Conservation (phyloP, 2,329 filamentous ascomycete genomes). For the Lecanoromycetidae sp. region DNA sequence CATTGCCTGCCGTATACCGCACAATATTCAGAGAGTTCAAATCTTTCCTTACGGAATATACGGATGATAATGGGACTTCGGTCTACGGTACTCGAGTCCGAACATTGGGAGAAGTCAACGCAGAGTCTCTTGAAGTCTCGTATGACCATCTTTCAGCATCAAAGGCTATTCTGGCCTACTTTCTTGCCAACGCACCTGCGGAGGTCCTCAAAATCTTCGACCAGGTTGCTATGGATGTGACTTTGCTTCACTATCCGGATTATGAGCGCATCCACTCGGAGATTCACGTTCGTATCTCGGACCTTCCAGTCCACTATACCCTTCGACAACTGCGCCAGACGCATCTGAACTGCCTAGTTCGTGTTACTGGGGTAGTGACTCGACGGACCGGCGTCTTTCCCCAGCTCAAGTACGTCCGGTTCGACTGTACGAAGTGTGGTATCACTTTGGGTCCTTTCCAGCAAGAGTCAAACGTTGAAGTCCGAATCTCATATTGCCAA, state of each 20-base stretch:
- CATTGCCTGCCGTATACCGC: slow-evolving; percentile 75
- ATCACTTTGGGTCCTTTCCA: slow-evolving; percentile 90
- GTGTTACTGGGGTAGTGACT: slow-evolving; percentile 90
- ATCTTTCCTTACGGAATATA: slow-evolving; percentile 91
- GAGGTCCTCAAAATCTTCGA: slow-evolving; percentile 95
- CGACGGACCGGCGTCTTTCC: slow-evolving; percentile 91
- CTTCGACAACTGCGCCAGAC: slow-evolving; percentile 88
- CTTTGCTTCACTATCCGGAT: slow-evolving; percentile 89
- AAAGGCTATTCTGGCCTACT: slow-evolving; percentile 90
- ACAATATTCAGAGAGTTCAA: slow-evolving; percentile 97
- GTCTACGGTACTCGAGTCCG: slow-evolving; percentile 92
- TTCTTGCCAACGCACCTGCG: slow-evolving; percentile 87
- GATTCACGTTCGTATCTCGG: slow-evolving; percentile 93
- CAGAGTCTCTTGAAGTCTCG: slow-evolving; percentile 89
- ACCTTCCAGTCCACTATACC: slow-evolving; percentile 88
- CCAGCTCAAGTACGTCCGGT: slow-evolving; percentile 96
- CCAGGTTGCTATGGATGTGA: slow-evolving; percentile 90
- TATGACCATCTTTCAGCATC: slow-evolving; percentile 83
- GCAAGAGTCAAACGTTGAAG: slow-evolving; percentile 91
- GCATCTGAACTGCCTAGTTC: slow-evolving; percentile 88
- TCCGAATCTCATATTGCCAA: slow-evolving; percentile 92
- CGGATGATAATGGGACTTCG: slow-evolving; percentile 74
- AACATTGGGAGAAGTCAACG: slow-evolving; percentile 93
- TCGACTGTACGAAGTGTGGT: slow-evolving; percentile 89
- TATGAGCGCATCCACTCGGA: slow-evolving; percentile 96